phyloP scores from a whole-genome alignment of 129 eudicot genomes.

The Cynara cardunculus region DNA sequence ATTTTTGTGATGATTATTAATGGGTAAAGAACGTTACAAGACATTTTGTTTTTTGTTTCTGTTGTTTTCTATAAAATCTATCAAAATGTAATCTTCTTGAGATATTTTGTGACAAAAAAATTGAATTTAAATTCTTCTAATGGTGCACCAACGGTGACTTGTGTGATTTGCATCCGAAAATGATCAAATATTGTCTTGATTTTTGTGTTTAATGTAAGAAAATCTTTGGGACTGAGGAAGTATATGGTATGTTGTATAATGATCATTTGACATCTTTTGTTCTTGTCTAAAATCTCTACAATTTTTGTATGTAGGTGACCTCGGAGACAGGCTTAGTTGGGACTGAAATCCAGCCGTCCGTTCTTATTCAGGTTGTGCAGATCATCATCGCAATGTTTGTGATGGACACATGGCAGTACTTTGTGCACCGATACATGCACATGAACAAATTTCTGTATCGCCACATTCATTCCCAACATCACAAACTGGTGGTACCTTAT shows the following conservation, averaged over 20 bases:
- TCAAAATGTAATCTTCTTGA: background rate
- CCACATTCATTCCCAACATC: conserved; percentile 81
- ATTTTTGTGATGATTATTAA: background rate
- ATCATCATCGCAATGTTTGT: conserved; percentile 61
- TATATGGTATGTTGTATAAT: too few species aligned
- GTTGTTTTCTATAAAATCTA: background rate
- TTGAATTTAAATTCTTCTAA: background rate
- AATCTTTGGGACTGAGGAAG: too few species aligned
- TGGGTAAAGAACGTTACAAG: background rate
- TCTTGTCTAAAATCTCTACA: background rate
- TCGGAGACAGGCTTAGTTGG: conserved; percentile 39
- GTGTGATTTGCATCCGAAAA: background rate
- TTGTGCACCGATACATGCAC: conserved; percentile 90
- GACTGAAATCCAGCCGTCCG: conserved; percentile 40
- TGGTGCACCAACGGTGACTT: background rate
- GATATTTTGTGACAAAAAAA: background rate
- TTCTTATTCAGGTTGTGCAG: conserved; percentile 43
- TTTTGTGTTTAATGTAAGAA: background rate
- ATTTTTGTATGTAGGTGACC: conserved; percentile 42
- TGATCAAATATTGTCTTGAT: background rate
- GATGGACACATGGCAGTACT: conserved; percentile 85
- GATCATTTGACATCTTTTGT: too few species aligned
- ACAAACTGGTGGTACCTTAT: conserved; percentile 66
- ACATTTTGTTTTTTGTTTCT: background rate
- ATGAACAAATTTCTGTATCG: conserved; percentile 70